phyloP scores from a whole-genome alignment of 1,284 basidiomycete genomes.

The Chiua sp. region DNA sequence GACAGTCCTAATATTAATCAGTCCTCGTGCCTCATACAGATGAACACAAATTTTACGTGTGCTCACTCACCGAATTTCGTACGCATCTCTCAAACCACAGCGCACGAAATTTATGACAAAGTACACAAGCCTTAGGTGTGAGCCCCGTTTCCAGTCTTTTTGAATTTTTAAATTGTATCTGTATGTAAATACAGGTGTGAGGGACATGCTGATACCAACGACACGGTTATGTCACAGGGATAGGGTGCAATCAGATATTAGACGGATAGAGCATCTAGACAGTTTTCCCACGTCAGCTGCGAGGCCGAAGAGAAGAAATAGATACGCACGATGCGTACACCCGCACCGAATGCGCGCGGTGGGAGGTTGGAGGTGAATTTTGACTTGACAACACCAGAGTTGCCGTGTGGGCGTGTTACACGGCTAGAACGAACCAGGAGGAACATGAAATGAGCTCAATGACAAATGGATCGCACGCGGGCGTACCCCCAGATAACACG shows the following conservation, averaged over 20 bases:
- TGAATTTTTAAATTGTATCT: slow-evolving; percentile 12
- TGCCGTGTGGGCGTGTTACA: slow-evolving; percentile 93
- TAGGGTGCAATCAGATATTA: slow-evolving; percentile 44
- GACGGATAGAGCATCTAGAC: slow-evolving; percentile 59
- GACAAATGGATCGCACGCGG: neutral
- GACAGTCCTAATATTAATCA: too few species aligned
- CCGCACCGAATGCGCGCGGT: slow-evolving; percentile 94
- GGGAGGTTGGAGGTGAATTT: slow-evolving; percentile 99
- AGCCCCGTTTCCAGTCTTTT: slow-evolving; percentile 14
- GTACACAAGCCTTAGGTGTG: neutral
- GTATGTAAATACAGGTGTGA: slow-evolving; percentile 27
- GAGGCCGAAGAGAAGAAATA: neutral
- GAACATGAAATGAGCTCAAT: neutral
- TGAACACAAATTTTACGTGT: too few species aligned
- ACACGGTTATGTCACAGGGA: slow-evolving; percentile 17
- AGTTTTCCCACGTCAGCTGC: neutral
- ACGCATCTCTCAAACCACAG: too few species aligned
- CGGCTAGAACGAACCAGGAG: slow-evolving; percentile 53
- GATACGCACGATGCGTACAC: slow-evolving; percentile 85
- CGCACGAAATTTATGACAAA: neutral
- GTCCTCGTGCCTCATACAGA: too few species aligned
- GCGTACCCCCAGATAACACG: slow-evolving; percentile 96
- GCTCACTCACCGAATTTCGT: too few species aligned
- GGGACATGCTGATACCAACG: slow-evolving; percentile 14
- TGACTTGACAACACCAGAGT: slow-evolving; percentile 95